Conservation (phyloP, 805 yeast species). For the Candida coleopterorum region DNA sequence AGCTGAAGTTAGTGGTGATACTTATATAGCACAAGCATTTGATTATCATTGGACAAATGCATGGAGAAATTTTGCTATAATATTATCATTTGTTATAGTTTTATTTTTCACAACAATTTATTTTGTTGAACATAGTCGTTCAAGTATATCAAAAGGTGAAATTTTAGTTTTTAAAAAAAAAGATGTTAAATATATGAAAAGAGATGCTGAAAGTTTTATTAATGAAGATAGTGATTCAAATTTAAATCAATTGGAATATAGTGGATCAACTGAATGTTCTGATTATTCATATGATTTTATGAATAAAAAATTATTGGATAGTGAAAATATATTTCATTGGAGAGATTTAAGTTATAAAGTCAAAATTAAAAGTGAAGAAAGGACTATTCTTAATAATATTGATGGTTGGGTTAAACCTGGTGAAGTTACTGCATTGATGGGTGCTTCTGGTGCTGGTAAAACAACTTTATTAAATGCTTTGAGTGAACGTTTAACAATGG, state of each 20-base stretch:
- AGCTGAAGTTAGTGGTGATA: conserved; percentile 20
- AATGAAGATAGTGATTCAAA: conserved; percentile 5
- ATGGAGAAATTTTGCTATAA: conserved; percentile 67
- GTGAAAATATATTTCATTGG: conserved; percentile 32
- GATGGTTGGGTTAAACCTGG: conserved; percentile 79
- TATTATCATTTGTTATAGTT: conserved; percentile 49
- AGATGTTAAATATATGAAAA: conserved; percentile 44
- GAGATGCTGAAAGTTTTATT: conserved; percentile 8
- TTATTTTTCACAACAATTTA: conserved; percentile 51
- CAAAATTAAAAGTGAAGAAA: conserved; percentile 28
- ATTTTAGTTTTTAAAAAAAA: conserved; percentile 53
- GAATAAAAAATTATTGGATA: conserved; percentile 6
- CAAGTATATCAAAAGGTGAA: conserved; percentile 71
- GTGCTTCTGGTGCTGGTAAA: conserved; percentile 84
- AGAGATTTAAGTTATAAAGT: conserved; percentile 31
- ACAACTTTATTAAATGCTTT: conserved; percentile 69
- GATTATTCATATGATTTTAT: conserved; percentile 8
- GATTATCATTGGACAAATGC: conserved; percentile 41
- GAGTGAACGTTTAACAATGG: conserved; percentile 73
- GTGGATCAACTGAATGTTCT: conserved; percentile 6
- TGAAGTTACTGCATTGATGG: conserved; percentile 76
- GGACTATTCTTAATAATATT: conserved; percentile 32
- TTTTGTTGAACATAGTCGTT: conserved; percentile 53
- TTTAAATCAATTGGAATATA: conserved; percentile 3
- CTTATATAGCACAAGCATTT: conserved; percentile 36